phyloP scores from a whole-genome alignment of 208 protist species.

The Leishmania tarentolae region DNA sequence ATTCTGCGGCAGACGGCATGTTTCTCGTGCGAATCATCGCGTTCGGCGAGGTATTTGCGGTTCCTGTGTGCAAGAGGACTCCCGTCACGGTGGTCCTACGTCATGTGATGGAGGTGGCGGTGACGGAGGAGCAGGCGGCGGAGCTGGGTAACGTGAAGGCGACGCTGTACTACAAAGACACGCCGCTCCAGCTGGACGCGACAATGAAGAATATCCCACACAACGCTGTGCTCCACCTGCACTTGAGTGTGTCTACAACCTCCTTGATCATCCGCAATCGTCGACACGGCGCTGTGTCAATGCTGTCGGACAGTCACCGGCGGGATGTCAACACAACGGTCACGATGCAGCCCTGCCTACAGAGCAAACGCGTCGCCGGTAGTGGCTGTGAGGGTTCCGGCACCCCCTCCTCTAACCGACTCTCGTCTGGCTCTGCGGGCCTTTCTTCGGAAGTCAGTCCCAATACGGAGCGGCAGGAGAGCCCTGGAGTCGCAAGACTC shows the following conservation, averaged over 20 bases:
- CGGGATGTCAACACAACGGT: constrained; percentile 15
- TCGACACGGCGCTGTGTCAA: constrained; percentile 15
- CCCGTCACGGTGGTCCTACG: constrained; percentile 40
- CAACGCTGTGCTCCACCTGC: constrained; percentile 52
- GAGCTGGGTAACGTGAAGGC: constrained; percentile 36
- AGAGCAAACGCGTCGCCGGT: constrained; percentile 5
- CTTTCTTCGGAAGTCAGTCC: constrained; percentile 11
- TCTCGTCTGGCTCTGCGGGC: constrained; percentile 9
- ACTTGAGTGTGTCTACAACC: constrained; percentile 37
- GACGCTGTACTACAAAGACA: constrained; percentile 48
- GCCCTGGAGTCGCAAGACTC: not conserved
- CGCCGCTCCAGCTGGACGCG: constrained; percentile 36
- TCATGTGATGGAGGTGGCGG: constrained; percentile 48
- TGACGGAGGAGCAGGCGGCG: constrained; percentile 26
- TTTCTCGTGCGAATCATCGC: constrained; percentile 27
- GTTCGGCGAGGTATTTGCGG: constrained; percentile 23
- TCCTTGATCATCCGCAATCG: constrained; percentile 24
- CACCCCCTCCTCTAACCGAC: constrained; percentile 6
- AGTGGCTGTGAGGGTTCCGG: constrained; percentile 1
- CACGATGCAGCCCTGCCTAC: constrained; percentile 33
- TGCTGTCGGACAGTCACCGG: constrained; percentile 22
- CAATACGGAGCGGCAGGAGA: constrained; percentile 12
- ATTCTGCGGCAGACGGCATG: not conserved
- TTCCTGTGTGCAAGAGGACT: constrained; percentile 50
- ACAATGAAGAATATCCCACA: constrained; percentile 38